Evolutionary conservation across 1,284 basidiomycete genomes (phyloP).

Genomic region (Butyriboletus appendiculatus): DNA sequence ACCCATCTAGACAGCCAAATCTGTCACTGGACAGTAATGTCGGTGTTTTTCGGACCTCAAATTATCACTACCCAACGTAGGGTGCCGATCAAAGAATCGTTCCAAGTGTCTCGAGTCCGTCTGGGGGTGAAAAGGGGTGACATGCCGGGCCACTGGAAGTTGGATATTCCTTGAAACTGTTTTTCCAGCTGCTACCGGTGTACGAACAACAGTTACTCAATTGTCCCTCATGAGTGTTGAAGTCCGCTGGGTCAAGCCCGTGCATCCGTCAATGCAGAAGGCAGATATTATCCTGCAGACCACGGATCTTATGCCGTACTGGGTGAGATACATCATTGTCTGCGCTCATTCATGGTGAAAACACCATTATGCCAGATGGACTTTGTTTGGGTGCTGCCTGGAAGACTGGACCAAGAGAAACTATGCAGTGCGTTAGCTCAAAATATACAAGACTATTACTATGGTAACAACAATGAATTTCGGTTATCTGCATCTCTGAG

Average conservation of each 20-base stretch:
- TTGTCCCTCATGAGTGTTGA: neutral
- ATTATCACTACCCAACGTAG: neutral
- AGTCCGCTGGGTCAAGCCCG: slow-evolving; percentile 1
- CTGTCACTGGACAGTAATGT: too few relatives aligned
- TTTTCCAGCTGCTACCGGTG: neutral
- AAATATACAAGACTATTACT: neutral
- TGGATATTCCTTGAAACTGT: neutral
- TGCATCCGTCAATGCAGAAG: neutral
- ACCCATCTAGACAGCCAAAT: neutral
- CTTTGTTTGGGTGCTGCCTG: slow-evolving; percentile 7
- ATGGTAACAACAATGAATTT: neutral
- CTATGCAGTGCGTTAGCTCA: slow-evolving; percentile 1
- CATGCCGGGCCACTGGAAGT: neutral
- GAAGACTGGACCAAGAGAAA: neutral
- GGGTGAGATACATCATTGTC: neutral
- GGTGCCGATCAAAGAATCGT: neutral
- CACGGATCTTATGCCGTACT: slow-evolving; percentile 4
- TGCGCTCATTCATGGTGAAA: neutral
- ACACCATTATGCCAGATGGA: neutral
- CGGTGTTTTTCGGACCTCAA: neutral
- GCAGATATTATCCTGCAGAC: neutral
- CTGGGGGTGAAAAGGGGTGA: neutral
- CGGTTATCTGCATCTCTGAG: neutral
- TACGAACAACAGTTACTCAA: neutral
- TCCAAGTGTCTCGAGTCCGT: neutral